Evolutionary conservation across 2,329 filamentous ascomycete genomes (phyloP), one percentile per base, ranked within the genome.

Genomic region (Raffaelea ambrosiae): DNA sequence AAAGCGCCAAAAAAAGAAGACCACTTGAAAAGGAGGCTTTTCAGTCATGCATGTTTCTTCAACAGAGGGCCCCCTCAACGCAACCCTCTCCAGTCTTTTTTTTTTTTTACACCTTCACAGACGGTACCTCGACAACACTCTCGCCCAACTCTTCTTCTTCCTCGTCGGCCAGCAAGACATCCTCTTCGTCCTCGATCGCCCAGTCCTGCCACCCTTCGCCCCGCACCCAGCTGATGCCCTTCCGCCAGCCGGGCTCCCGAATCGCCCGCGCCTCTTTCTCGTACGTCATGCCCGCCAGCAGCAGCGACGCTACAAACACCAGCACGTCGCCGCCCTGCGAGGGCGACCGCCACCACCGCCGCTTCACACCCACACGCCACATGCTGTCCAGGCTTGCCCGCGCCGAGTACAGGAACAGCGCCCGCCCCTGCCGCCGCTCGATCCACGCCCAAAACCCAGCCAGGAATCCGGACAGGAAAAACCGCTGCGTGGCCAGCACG

Each of bases 311-410:
- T 16, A 91, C 84, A 59, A 97, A 90, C 3, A 97, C 69, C 69
- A 84, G 78, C 5, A 96, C 79, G 65, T 97, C 91, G 0, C 89
- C 89, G 35, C 87, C 86, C 58, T 76, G 79, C 62, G 93, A 75
- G 11, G 87, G 87, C 54, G 77, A 81, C 87, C 91, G 95, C 88
- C 91, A 95, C 81, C 88, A 88, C 1, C 88, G 78, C 31, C 84
- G 73, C 79, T 97, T 97, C 48, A 86, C 79, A n/a, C 90, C 89
- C 0, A 95, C 88, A 70, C 95, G 95, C 88, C 89, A 97, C 41
- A 89, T 65, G 35, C 81, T 87, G 62, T 95, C 86, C 26, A 95
- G 72, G 51, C 84, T 88, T n/a, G 83, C 69, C 2, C 90, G 76
- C 26, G 86, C 80, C 54, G 80, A 83, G 64, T 93, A 93, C 51